These are phyloP conservation scores for Ambrosia artemisiifolia DNA, from an alignment of 129 eudicot species.

Conservation along the genomic window DNA sequence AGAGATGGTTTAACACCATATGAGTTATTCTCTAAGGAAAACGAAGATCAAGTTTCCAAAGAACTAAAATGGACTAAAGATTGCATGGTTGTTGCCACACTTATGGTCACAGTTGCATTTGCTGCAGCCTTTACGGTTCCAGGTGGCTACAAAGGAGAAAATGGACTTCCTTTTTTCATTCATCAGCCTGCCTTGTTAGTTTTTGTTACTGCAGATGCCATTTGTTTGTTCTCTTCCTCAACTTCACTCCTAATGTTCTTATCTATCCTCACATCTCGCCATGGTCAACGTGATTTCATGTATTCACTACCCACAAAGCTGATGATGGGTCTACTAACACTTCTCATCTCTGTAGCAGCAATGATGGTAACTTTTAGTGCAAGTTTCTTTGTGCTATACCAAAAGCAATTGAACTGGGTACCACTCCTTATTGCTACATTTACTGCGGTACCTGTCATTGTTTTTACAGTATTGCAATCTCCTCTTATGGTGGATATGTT, in stretches of 20 bases:
- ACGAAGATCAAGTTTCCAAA: background rate
- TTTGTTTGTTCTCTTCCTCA: slow-evolving; percentile 18
- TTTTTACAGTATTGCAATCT: background rate
- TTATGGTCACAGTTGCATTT: slow-evolving; percentile 22
- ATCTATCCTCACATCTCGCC: slow-evolving; percentile 19
- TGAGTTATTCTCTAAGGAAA: slow-evolving; percentile 3
- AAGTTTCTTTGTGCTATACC: slow-evolving; percentile 17
- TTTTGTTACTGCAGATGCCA: slow-evolving; percentile 16
- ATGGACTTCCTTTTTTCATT: slow-evolving; percentile 10
- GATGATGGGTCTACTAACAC: slow-evolving; percentile 8
- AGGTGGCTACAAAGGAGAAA: slow-evolving; percentile 5
- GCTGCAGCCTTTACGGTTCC: slow-evolving; percentile 26
- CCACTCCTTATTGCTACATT: background rate
- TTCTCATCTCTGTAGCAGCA: slow-evolving; percentile 5
- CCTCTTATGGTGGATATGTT: slow-evolving; percentile 15
- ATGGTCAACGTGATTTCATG: background rate
- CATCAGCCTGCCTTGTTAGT: slow-evolving; percentile 3
- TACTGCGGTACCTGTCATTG: background rate
- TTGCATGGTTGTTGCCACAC: slow-evolving; percentile 3
- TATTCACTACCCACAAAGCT: slow-evolving; percentile 1
- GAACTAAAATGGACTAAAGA: slow-evolving; percentile 14
- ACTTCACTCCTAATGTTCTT: slow-evolving; percentile 9
- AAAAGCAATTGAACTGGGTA: background rate
- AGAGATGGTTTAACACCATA: slow-evolving; percentile 16
- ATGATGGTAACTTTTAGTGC: slow-evolving; percentile 23